Evolutionary conservation across 768 basidiomycete genomes (phyloP).

Genomic region (Leccinum arenicola): DNA sequence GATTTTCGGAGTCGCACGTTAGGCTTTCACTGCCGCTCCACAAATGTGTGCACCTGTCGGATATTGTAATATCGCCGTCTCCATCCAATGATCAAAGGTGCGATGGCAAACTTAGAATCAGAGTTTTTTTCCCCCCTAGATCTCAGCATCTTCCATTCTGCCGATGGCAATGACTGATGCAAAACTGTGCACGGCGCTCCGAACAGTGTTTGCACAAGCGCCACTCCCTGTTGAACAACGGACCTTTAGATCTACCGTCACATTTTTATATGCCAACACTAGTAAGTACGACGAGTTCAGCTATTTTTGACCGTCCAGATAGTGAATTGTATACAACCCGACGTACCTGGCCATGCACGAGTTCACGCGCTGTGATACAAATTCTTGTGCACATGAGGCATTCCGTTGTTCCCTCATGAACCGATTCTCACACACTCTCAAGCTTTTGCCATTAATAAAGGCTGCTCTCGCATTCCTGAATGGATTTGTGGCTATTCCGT

Average conservation of each 20-base stretch:
- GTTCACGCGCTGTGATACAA: constrained; percentile 11
- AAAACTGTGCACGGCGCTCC: neutral
- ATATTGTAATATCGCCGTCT: neutral
- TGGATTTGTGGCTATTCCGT: constrained; percentile 1
- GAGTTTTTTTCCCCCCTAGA: neutral
- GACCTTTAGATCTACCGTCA: neutral
- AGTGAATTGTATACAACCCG: neutral
- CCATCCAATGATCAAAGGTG: constrained; percentile 3
- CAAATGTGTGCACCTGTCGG: neutral
- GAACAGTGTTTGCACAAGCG: neutral
- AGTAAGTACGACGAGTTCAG: neutral
- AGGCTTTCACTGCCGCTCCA: neutral
- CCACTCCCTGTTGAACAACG: neutral
- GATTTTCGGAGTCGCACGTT: neutral
- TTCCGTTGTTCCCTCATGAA: constrained; percentile 10
- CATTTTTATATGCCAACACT: neutral
- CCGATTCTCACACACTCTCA: neutral
- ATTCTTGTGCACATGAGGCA: constrained; percentile 7
- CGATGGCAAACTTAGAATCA: constrained; percentile 1
- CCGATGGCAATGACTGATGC: neutral
- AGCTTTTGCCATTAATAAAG: constrained; percentile 10
- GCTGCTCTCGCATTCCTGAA: neutral
- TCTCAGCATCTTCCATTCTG: neutral
- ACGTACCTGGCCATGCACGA: neutral
- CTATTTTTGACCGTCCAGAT: neutral